Base-by-base conservation (phyloP, 2,329 filamentous ascomycete genomes). In the Cercospora beticola region DNA sequence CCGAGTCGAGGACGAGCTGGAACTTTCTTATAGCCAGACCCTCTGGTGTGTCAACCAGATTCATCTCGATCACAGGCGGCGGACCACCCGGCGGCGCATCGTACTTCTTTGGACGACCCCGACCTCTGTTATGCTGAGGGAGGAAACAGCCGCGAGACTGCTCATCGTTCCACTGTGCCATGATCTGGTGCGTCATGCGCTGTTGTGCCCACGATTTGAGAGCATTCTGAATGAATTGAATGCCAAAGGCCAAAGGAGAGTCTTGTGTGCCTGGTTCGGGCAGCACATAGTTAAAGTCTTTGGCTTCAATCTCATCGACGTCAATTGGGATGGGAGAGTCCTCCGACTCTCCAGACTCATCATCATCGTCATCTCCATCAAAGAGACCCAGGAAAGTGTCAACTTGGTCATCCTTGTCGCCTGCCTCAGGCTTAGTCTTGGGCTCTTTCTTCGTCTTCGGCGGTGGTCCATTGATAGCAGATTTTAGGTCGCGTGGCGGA, bases 191-290 rank as follows among this genome's bases (percentile, higher is more conserved):
- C 4, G 68, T 70, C 40, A 75, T 67, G 23, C 75, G 71, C 62
- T 76, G 74, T 62, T 76, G 72, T 7, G 76, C 77, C 77, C 76
- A 78, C 5, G 76, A 78, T 46, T 74, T 75, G 65, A 78, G 69
- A 14, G 75, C 76, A 61, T 77, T 76, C 67, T 76, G 74, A 26
- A 78, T 78, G 72, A 78, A 78, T 61, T 74, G 70, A 33, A 78
- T 76, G 65, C 77, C 76, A 62, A 76, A 74, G 6, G 68, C 71
- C 4, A 78, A 70, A 26, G 74, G 71, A 4, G 69, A 70, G 54
- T 78, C 77, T 4, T 70, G 60, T 30, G 64, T 54, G 26, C 74
- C 76, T 6, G 70, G 65, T 12, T 70, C 54, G 5, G 59, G 33
- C 8, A 73, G 70, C 57, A 49, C 58, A 21, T 62, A 36, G 18